These are phyloP conservation scores for Fistulifera solaris DNA, from an alignment of 108 stramenopile species.

Conservation along the genomic window DNA sequence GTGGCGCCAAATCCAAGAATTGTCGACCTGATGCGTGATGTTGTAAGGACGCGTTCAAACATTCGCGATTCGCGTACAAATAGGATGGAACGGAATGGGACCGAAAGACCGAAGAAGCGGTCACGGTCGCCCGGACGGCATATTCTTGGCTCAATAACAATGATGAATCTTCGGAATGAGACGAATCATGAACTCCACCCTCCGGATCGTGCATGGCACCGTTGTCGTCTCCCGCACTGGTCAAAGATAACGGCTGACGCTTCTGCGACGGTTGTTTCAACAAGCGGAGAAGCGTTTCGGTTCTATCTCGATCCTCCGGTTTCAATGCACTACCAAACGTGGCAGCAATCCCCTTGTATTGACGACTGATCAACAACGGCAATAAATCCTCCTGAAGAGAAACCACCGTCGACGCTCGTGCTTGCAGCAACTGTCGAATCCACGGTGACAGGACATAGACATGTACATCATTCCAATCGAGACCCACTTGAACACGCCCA, in stretches of 20 bases:
- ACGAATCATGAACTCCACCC: not conserved
- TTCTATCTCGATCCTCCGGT: constrained; percentile 5
- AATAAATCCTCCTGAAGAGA: constrained; percentile 57
- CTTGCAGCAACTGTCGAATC: constrained; percentile 50
- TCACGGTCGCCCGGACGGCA: constrained; percentile 49
- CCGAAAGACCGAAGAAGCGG: constrained; percentile 45
- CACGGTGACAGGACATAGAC: constrained; percentile 75
- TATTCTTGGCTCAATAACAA: constrained; percentile 21
- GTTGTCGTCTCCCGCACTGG: constrained; percentile 8
- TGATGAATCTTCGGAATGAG: not conserved
- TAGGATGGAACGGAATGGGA: constrained; percentile 54
- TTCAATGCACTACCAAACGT: constrained; percentile 40
- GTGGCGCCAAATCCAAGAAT: constrained; percentile 11
- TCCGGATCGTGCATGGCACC: constrained; percentile 7
- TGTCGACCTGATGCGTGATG: not conserved
- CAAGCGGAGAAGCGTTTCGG: constrained; percentile 7
- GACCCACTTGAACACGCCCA: constrained; percentile 25
- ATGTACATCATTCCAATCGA: constrained; percentile 63
- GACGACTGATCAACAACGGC: constrained; percentile 62
- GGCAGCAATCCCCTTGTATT: constrained; percentile 55
- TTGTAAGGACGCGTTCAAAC: constrained; percentile 16
- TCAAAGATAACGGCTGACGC: constrained; percentile 5
- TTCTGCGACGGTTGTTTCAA: constrained; percentile 11
- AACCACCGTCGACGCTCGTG: constrained; percentile 25
- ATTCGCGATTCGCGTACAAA: constrained; percentile 62